Conservation (phyloP, 768 basidiomycete species). For the Steccherinum ochraceum region DNA sequence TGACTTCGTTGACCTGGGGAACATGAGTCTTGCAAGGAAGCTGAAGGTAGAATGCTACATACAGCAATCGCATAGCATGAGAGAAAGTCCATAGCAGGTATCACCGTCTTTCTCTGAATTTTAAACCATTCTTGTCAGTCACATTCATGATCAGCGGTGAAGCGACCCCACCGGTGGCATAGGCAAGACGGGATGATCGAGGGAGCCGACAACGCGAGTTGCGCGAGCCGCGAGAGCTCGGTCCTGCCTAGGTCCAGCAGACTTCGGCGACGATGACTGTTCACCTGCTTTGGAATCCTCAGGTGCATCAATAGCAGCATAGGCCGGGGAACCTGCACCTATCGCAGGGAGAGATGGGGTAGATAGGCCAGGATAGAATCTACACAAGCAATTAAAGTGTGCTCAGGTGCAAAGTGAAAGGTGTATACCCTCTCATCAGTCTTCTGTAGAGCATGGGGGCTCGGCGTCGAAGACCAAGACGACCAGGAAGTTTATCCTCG, state of each 20-base stretch:
- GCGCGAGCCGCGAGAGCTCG: constrained; percentile 18
- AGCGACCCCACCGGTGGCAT: constrained; percentile 64
- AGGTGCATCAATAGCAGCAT: constrained; percentile 14
- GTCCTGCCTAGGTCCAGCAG: no score
- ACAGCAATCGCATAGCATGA: constrained; percentile 90
- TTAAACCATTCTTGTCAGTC: not conserved
- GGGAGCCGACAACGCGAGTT: constrained; percentile 59
- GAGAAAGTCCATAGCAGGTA: constrained; percentile 91
- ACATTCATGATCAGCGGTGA: not conserved
- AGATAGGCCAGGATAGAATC: constrained; percentile 47
- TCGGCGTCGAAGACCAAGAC: constrained; percentile 68
- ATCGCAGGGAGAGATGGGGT: constrained; percentile 31
- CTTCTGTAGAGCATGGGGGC: constrained; percentile 88
- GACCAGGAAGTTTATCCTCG: constrained; percentile 81
- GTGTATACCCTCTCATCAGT: constrained; percentile 76
- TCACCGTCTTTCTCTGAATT: constrained; percentile 72
- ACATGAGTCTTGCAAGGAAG: not conserved
- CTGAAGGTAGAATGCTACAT: not conserved
- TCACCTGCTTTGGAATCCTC: constrained; percentile 9
- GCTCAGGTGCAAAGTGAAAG: not conserved
- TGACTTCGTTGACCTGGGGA: constrained; percentile 74
- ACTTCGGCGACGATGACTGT: not conserved
- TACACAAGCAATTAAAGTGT: constrained; percentile 14
- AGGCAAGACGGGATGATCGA: constrained; percentile 74
- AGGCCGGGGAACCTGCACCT: constrained; percentile 19